phyloP scores from a whole-genome alignment of 164 flowering plant species.

The Magnolia officinalis region DNA sequence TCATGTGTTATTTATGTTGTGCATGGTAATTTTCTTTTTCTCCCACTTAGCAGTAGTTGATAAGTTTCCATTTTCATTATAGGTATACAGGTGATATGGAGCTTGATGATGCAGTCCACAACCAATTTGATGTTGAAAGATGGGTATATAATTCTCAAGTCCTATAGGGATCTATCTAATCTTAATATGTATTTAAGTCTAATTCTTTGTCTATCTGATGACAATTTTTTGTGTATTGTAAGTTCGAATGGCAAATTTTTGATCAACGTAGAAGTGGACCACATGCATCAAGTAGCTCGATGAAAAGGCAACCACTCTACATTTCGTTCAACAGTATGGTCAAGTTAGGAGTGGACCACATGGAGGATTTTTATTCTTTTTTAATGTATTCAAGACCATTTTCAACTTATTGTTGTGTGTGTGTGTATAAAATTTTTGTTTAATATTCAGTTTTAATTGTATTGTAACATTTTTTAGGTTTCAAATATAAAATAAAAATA shows the following conservation, averaged over 20 bases:
- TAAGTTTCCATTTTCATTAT: background rate
- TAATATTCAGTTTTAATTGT: too few relatives aligned
- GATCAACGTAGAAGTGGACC: conserved; percentile 9
- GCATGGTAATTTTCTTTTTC: background rate
- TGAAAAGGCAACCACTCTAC: too few relatives aligned
- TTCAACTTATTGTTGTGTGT: too few relatives aligned
- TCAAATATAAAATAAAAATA: too few relatives aligned
- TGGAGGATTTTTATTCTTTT: too few relatives aligned
- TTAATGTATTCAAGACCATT: too few relatives aligned
- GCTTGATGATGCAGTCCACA: conserved; percentile 98
- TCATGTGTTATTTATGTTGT: background rate
- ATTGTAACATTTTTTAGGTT: too few relatives aligned
- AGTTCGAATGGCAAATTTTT: conserved; percentile 96
- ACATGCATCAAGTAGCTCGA: too few relatives aligned
- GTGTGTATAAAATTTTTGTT: too few relatives aligned
- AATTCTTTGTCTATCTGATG: background rate
- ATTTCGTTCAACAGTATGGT: too few relatives aligned
- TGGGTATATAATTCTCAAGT: conserved; percentile 45
- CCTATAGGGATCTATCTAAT: background rate
- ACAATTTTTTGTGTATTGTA: conserved; percentile 17
- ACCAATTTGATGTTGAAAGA: conserved; percentile 96
- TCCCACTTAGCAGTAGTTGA: background rate
- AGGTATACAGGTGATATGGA: conserved; percentile 99
- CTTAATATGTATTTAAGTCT: background rate
- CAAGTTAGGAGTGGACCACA: too few relatives aligned